Base-by-base conservation (phyloP, 371 early-diverging fungal species). In the Mucor piriformis region DNA sequence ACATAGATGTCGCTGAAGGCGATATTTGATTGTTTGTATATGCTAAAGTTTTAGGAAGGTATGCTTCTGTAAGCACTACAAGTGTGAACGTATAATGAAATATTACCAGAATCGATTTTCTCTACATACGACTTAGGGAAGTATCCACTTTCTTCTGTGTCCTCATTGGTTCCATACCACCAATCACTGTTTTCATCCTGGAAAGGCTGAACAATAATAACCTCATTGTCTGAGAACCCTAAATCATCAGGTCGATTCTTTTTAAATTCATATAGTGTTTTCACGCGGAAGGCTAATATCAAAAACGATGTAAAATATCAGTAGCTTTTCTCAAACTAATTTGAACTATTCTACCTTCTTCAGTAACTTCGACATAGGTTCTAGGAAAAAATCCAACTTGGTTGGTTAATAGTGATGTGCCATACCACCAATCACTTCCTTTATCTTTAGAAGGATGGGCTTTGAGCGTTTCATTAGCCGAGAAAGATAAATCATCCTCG, bases 361-460 rank as follows among this genome's bases (percentile, higher is more conserved):
- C 80, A 20, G 73, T 38, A 0, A 74, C 64, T 65, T 76, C 77
- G 2, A 74, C 78, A 53, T 75, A 77, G 3, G 76, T 77, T 4
- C 75, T 63, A n/a, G 79, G 76, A 38, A 77, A 78, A 48, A 81
- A 76, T 0, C 77, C 79, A 38, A 63, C 63, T 23, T 59, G 61
- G 18, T 72, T 69, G 0, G 73, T 73, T 12, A 48, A 44, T 5
- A 75, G 29, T 15, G 76, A 70, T 16, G 74, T 70, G 15, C 77
- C 75, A 64, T 74, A 77, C 76, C 76, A 80, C 77, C 77, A 83
- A 50, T 78, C 78, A 47, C 76, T 73, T 6, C 58, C 54, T 35
- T 60, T 72, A 35, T 79, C 79, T 47, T 83, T 81, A 10, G 79
- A 77, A n/a, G 83, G 83, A 54, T 83, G 74, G 5, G 81, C 83